phyloP scores from a whole-genome alignment of 495 filamentous ascomycete genomes.

The Friedmanniomyces endolithicus region DNA sequence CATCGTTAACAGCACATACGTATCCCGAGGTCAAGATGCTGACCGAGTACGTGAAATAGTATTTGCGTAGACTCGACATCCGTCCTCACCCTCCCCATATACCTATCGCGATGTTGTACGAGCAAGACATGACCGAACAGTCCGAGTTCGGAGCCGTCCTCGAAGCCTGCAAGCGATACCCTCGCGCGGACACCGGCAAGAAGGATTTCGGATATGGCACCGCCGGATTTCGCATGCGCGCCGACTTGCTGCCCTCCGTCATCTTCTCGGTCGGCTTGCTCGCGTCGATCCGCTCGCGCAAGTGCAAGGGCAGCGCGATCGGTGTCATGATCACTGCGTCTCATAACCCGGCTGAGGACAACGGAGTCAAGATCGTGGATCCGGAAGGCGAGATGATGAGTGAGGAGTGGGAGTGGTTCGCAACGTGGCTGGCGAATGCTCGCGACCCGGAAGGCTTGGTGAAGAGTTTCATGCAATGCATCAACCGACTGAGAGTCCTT shows the following conservation, averaged over 20 bases:
- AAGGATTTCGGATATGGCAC: slow-evolving; percentile 83
- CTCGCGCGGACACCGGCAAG: slow-evolving; percentile 47
- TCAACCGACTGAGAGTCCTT: slow-evolving; percentile 55
- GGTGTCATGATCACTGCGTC: slow-evolving; percentile 98
- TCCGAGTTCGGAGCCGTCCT: slow-evolving; percentile 16
- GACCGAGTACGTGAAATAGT: not conserved
- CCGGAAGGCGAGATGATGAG: slow-evolving; percentile 48
- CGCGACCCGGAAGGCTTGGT: slow-evolving; percentile 57
- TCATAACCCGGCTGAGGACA: slow-evolving; percentile 93
- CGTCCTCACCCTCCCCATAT: too few relatives aligned
- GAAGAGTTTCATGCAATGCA: slow-evolving; percentile 40
- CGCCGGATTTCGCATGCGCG: slow-evolving; percentile 77
- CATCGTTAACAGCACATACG: not conserved
- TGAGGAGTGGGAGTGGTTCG: slow-evolving; percentile 70
- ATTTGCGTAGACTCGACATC: not conserved
- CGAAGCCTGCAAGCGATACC: slow-evolving; percentile 50
- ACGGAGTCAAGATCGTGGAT: slow-evolving; percentile 96
- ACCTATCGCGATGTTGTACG: not conserved
- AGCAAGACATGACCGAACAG: not conserved
- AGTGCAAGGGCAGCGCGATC: slow-evolving; percentile 76
- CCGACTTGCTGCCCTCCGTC: slow-evolving; percentile 65
- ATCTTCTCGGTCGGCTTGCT: slow-evolving; percentile 83
- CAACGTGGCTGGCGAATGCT: slow-evolving; percentile 78
- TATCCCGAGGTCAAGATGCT: not conserved
- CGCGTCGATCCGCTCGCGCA: slow-evolving; percentile 79